Conservation (phyloP, 2,329 filamentous ascomycete species). For the Talaromyces funiculosus region DNA sequence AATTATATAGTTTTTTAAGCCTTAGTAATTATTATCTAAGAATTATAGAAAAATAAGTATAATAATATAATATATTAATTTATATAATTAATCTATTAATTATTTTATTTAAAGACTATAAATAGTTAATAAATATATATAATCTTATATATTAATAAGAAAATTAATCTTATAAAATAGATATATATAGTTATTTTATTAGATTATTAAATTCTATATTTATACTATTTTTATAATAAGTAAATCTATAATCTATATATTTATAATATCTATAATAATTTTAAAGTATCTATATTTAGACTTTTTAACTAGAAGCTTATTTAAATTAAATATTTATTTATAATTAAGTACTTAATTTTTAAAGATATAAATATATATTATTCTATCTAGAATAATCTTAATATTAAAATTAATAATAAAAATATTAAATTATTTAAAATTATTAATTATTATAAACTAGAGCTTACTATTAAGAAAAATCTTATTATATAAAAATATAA, state of each 20-base stretch:
- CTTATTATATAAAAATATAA: neutral
- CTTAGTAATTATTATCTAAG: neutral
- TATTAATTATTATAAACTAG: neutral
- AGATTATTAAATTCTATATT: neutral
- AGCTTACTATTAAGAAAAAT: neutral
- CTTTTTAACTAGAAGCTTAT: neutral
- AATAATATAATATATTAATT: neutral
- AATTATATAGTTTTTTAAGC: too few species aligned
- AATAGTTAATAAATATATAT: neutral
- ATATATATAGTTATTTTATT: neutral
- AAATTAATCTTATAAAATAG: neutral
- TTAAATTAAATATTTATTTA: neutral
- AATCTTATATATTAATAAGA: neutral
- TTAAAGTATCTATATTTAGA: neutral
- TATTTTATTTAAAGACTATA: neutral
- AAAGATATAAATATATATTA: slow-evolving; percentile 21
- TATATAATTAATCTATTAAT: neutral
- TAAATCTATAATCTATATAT: neutral
- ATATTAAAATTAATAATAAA: slow-evolving; percentile 1
- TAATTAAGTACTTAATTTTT: slow-evolving; percentile 1
- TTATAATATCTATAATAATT: neutral
- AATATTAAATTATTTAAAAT: neutral
- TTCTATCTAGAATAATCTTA: slow-evolving; percentile 13
- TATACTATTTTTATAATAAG: neutral
- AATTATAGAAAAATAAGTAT: neutral